phyloP scores from a whole-genome alignment of 768 basidiomycete species.

The Cystobasidium onofrii region DNA sequence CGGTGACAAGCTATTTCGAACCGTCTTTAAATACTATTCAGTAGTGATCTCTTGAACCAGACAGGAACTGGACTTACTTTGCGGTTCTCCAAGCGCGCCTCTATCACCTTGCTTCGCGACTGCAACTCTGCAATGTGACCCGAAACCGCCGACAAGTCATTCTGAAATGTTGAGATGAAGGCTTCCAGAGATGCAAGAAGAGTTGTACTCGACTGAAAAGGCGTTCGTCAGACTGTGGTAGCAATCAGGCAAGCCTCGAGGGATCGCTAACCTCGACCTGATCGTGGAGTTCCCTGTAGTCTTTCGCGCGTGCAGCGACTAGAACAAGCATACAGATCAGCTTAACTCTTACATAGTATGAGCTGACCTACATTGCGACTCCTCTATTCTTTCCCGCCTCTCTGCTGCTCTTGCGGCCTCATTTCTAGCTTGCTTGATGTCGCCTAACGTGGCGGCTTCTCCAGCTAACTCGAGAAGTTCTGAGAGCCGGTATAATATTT shows the following conservation, averaged over 20 bases:
- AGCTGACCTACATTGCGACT: background rate
- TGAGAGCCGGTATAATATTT: background rate
- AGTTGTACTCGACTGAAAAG: slow-evolving; percentile 65
- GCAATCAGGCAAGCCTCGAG: no score
- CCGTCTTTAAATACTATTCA: slow-evolving; percentile 54
- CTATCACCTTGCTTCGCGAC: slow-evolving; percentile 79
- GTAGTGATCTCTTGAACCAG: no score
- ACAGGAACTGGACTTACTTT: slow-evolving; percentile 67
- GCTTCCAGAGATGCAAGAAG: slow-evolving; percentile 79
- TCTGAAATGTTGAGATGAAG: slow-evolving; percentile 91
- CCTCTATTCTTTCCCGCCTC: slow-evolving; percentile 8
- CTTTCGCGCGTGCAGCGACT: slow-evolving; percentile 47
- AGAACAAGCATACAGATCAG: background rate
- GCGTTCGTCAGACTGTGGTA: background rate
- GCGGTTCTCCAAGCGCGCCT: slow-evolving; percentile 71
- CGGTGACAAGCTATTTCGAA: slow-evolving; percentile 75
- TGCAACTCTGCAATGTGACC: slow-evolving; percentile 94
- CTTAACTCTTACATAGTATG: background rate
- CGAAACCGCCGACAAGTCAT: slow-evolving; percentile 84
- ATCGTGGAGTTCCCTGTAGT: slow-evolving; percentile 80
- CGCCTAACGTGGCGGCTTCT: slow-evolving; percentile 11
- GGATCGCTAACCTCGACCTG: slow-evolving; percentile 63
- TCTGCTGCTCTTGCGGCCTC: slow-evolving; percentile 10
- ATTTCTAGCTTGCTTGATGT: slow-evolving; percentile 22
- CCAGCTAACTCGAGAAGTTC: slow-evolving; percentile 17